Conservation (phyloP, 2,329 filamentous ascomycete genomes). For the Microsporum ferrugineum region DNA sequence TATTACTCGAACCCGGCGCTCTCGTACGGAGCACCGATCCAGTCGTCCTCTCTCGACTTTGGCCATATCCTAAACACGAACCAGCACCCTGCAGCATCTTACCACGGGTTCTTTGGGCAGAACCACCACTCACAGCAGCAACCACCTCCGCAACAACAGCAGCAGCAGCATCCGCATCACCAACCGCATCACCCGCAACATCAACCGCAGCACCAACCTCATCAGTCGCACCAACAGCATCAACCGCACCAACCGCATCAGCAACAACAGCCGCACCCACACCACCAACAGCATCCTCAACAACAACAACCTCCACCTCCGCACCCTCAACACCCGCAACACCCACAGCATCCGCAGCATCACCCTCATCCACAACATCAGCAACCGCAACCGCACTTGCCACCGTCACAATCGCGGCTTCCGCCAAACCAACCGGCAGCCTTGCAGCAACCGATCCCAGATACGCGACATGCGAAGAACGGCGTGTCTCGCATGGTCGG, state of each 20-base stretch:
- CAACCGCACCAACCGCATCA: constrained; percentile 22
- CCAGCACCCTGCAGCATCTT: constrained; percentile 19
- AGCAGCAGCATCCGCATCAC: constrained; percentile 6
- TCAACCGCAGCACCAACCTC: constrained; percentile 21
- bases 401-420: constrained; percentile 22
- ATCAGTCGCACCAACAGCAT: constrained; percentile 13
- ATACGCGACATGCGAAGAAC: constrained; percentile 30
- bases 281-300: constrained; percentile 21
- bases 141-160: constrained; percentile 11
- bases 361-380: constrained; percentile 11
- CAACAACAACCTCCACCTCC: constrained; percentile 22
- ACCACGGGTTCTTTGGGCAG: constrained; percentile 27
- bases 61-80: constrained; percentile 25
- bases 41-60: constrained; percentile 25
- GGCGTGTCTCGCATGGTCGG: constrained; percentile 22
- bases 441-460: constrained; percentile 26
- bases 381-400: constrained; percentile 20
- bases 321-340: constrained; percentile 7
- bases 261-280: constrained; percentile 17
- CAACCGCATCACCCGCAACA: constrained; percentile 18
- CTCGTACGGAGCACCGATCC: constrained; percentile 28
- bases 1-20: constrained; percentile 29
- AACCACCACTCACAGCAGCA: constrained; percentile 11
- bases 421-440: constrained; percentile 19
- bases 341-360: constrained; percentile 16